These are phyloP conservation scores for Mycena sp. DNA, from an alignment of 1,284 basidiomycete genomes.

Conservation along the genomic window DNA sequence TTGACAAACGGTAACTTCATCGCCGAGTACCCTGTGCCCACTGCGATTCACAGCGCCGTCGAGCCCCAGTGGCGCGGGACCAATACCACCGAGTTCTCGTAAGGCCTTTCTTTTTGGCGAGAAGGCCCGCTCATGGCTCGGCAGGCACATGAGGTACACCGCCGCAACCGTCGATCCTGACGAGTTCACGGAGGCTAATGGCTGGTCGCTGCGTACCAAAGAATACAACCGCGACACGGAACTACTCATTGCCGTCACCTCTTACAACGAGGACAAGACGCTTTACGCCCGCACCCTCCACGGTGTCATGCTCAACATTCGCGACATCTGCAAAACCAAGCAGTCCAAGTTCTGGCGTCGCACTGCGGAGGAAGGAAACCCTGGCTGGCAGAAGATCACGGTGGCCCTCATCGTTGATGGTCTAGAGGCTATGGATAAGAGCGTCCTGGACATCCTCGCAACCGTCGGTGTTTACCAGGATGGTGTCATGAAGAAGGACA, in stretches of 20 bases:
- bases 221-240: constrained; percentile 93
- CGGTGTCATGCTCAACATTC: constrained; percentile 97
- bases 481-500: constrained; percentile 95
- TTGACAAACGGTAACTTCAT: constrained; percentile 94
- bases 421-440: constrained; percentile 96
- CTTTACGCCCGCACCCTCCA: constrained; percentile 93
- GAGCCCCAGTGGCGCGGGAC: constrained; percentile 79
- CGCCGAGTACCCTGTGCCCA: constrained; percentile 90
- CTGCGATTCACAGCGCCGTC: constrained; percentile 86
- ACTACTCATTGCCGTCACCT: constrained; percentile 91
- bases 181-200: constrained; percentile 86
- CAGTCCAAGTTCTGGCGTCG: constrained; percentile 94
- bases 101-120: constrained; percentile 43
- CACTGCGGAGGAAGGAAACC: constrained; percentile 85
- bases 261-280: constrained; percentile 93
- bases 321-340: constrained; percentile 98
- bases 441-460: constrained; percentile 87
- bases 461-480: constrained; percentile 93
- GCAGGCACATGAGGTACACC: constrained; percentile 87
- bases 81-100: constrained; percentile 88
- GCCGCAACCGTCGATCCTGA: constrained; percentile 96
- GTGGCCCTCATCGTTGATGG: constrained; percentile 96
- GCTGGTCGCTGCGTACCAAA: constrained; percentile 78
- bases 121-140: constrained; percentile 19
- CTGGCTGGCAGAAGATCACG: constrained; percentile 93